These are phyloP conservation scores for Phaeosphaeria sp. DNA, from an alignment of 2,329 filamentous ascomycete genomes.

Conservation along the genomic window DNA sequence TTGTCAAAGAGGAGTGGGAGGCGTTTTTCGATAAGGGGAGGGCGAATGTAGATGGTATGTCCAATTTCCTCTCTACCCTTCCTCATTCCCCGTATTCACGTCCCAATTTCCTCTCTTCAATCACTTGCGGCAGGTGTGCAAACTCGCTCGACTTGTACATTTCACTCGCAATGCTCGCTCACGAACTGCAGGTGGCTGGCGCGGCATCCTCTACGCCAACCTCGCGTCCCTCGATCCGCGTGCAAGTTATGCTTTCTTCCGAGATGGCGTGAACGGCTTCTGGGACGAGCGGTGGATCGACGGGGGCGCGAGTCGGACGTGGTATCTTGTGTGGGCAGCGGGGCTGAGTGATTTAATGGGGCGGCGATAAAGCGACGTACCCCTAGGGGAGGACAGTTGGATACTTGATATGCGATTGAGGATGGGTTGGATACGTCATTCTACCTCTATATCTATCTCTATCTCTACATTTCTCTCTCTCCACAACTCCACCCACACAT, in stretches of 20 bases:
- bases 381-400: no score
- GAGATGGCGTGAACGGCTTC: slow-evolving; percentile 62
- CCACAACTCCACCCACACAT: not conserved
- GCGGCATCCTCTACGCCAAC: slow-evolving; percentile 82
- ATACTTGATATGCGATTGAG: no score
- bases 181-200: slow-evolving; percentile 72
- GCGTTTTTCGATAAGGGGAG: slow-evolving; percentile 75
- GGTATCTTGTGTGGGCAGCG: slow-evolving; percentile 43
- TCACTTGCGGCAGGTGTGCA: no score
- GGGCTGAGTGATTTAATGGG: slow-evolving; percentile 29
- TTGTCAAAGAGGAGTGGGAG: slow-evolving; percentile 73
- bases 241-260: slow-evolving; percentile 78
- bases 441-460: no score
- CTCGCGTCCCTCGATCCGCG: slow-evolving; percentile 76
- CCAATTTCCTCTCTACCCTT: not conserved
- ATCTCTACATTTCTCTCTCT: no score
- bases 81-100: not conserved
- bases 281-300: slow-evolving; percentile 71
- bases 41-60: slow-evolving; percentile 46
- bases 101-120: no score
- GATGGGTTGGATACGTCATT: no score
- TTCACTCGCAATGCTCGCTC: no score
- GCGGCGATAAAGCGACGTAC: not conserved
- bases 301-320: slow-evolving; percentile 67
- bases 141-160: no score